phyloP scores from a whole-genome alignment of 768 basidiomycete species.

The Tubosaeta sp. region DNA sequence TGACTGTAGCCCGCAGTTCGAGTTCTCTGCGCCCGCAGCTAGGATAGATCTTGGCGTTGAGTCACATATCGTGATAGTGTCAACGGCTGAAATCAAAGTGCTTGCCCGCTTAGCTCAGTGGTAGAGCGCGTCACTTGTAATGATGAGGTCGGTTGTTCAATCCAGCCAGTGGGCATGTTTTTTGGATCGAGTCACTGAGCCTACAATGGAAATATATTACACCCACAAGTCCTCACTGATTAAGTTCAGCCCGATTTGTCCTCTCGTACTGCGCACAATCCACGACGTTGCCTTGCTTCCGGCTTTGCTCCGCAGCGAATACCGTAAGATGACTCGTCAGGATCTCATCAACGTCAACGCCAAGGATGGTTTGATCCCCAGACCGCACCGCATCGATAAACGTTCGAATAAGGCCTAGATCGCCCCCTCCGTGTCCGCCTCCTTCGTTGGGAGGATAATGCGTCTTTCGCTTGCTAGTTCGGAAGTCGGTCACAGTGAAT shows the following conservation, averaged over 20 bases:
- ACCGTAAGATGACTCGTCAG: slow-evolving; percentile 78
- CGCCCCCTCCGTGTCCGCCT: slow-evolving; percentile 83
- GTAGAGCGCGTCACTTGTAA: slow-evolving; percentile 44
- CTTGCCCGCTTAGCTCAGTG: slow-evolving; percentile 41
- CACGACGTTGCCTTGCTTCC: slow-evolving; percentile 64
- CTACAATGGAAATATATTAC: neutral
- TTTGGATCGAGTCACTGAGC: neutral
- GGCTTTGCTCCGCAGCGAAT: slow-evolving; percentile 82
- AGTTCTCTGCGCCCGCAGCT: too few species aligned
- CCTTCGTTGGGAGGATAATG: slow-evolving; percentile 53
- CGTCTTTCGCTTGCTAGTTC: slow-evolving; percentile 41
- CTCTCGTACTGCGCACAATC: slow-evolving; percentile 66
- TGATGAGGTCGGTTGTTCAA: slow-evolving; percentile 46
- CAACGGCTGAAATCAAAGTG: fast-evolving
- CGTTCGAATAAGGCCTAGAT: slow-evolving; percentile 65
- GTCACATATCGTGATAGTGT: too few species aligned
- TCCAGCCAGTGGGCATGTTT: slow-evolving; percentile 38
- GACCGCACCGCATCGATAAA: slow-evolving; percentile 74
- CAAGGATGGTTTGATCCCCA: slow-evolving; percentile 59
- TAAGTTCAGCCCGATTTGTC: slow-evolving; percentile 36
- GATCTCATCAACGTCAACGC: slow-evolving; percentile 64
- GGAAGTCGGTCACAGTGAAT: slow-evolving; percentile 78
- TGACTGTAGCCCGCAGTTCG: too few species aligned
- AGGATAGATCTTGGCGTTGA: too few species aligned
- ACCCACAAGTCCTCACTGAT: neutral